phyloP scores from a whole-genome alignment of 345 rosid species.

The Turritis glabra region DNA sequence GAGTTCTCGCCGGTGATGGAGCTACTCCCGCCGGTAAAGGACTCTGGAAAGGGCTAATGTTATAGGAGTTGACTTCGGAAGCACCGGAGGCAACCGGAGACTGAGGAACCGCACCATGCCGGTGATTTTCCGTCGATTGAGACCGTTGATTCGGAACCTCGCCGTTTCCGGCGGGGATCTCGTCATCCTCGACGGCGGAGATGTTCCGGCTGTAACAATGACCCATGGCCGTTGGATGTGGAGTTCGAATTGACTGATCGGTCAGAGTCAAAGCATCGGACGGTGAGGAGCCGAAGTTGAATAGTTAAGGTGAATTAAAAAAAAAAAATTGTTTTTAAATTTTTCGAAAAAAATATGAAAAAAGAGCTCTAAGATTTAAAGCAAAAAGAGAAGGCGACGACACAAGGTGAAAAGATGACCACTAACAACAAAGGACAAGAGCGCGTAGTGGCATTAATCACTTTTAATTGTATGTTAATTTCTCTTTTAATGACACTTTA shows the following conservation, averaged over 20 bases:
- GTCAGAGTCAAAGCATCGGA: constrained; percentile 44
- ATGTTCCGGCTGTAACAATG: constrained; percentile 75
- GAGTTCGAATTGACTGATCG: constrained; percentile 30
- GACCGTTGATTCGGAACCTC: constrained; percentile 28
- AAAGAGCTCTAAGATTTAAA: constrained; percentile 15
- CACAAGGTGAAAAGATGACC: constrained; percentile 7
- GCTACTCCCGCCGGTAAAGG: constrained; percentile 82
- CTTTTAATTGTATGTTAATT: constrained; percentile 27
- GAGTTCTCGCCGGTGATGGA: constrained; percentile 89
- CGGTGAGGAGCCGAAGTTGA: constrained; percentile 29
- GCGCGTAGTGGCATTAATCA: constrained; percentile 18
- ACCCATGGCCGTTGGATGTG: constrained; percentile 53
- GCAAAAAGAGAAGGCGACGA: constrained; percentile 15
- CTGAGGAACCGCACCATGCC: constrained; percentile 14
- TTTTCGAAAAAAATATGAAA: background rate
- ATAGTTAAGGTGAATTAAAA: constrained; percentile 3
- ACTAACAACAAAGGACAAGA: constrained; percentile 6
- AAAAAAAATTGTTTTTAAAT: background rate
- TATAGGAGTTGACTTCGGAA: constrained; percentile 49
- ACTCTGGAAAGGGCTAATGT: constrained; percentile 71
- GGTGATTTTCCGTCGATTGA: constrained; percentile 6
- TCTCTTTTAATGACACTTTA: constrained; percentile 19
- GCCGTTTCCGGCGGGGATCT: constrained; percentile 28
- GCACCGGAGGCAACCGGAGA: constrained; percentile 34
- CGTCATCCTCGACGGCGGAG: constrained; percentile 44